Evolutionary conservation across 1,284 basidiomycete species (phyloP), one percentile per base, ranked within the genome.

Genomic region (Ustilago cynodontis): DNA sequence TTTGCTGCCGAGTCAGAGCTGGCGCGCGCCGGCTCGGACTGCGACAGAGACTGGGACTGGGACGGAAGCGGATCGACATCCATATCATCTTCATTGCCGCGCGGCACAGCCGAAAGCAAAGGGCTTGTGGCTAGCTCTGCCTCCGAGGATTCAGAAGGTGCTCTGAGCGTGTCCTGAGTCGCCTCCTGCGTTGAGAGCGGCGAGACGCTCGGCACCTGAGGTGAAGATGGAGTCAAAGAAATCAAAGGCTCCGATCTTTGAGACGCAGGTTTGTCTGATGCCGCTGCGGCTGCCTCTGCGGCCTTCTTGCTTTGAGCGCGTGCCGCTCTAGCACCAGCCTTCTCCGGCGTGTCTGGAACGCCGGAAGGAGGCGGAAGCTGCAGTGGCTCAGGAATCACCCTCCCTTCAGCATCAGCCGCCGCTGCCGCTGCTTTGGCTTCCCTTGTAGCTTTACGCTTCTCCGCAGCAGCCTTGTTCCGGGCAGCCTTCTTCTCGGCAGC

Each of bases 71-170:
- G 65, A 7, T 71, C 66, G 16, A 71, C 65, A 14, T 77, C 66
- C 69, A 66, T 60, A 24, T 72, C 63, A 16, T 65, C 62, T 2
- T 65, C 62, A 6, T 52, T 52, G n/a, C 31, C 62, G 24, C 66
- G 70, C 20, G 74, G 70, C 3, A 59, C 64, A 13, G 71, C 75
- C 14, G 54, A 66, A 11, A 77, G 58, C 67, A 77, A 59, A 14
- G 75, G 75, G 24, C 75, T 77, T 10, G 75, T 77, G 7, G 75
- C 75, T 7, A 77, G 61, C 45, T 73, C 75, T 9, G 66, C 71
- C 51, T 77, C 71, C 3, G 71, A 77, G 2, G 71, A 65, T 22
- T 67, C 67, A 3, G 75, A 73, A 4, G 66, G 66, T 8, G 64
- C 66, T 14, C 71, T 39, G 1, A 77, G 53, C 16, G 62, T 56